Evolutionary conservation across 768 basidiomycete species (phyloP), one percentile per base, ranked within the genome.

Genomic region (Termitomyces sp.): DNA sequence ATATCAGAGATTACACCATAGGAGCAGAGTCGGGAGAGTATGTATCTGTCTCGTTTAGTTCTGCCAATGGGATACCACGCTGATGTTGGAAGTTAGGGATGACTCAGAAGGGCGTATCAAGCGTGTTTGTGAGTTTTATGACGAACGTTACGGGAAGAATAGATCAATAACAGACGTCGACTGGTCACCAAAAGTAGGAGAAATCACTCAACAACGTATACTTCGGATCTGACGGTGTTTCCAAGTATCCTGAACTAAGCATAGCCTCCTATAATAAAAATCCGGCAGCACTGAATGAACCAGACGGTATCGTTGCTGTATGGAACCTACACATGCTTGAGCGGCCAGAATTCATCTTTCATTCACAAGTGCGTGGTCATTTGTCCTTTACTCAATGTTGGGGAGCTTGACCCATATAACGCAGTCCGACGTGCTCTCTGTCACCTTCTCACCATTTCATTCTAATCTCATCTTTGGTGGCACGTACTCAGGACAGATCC

Each of bases 191-290:
- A 98, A 98, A 79, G 96, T 92, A 61, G 54, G 73, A 5, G 9
- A 33, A 40, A 35, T 6, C 57, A 18, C 10, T 16, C 7, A 20
- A 18, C 6, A 16, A 14, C 8, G 28, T 46, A 14, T 33, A 20
- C 42, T 40, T 24, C 30, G 18, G 13, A 51, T 48, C 52, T 59
- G 20, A 61, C 45, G 42, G 16, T 43, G 42, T 54, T 30, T 35
- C 12, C 14, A 58, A 98, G 96, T 98, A 92, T 66, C 96, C 94
- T 7, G 97, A 99, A 72, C 82, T 99, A 26, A 91, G 88, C 58
- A 92, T 92, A 20, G 94, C 97, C 0, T 90, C 97, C 4, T 99
- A 99, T 69, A 99, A 98, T 78, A 98, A 97, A 77, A 98, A 98
- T 64, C 87, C 93, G 6, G 86, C 89, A 4, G 91, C 94, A 0